phyloP scores from a whole-genome alignment of 768 basidiomycete species.

The Collybia mongolica region DNA sequence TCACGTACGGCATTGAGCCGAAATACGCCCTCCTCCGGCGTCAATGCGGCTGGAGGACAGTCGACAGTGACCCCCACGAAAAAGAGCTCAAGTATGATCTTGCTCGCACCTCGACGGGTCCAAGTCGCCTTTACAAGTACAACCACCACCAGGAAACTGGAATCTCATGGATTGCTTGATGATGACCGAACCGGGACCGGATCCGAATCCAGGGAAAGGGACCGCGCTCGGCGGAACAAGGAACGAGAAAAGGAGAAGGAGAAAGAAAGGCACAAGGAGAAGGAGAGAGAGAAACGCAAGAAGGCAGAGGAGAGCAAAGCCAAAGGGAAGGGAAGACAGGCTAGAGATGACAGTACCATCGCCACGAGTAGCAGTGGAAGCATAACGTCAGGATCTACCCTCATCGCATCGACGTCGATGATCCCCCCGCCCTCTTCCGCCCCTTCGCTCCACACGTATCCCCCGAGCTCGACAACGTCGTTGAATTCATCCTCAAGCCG shows the following conservation, averaged over 20 bases:
- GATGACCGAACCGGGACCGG: slow-evolving; percentile 29
- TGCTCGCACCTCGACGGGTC: slow-evolving; percentile 73
- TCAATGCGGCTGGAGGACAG: slow-evolving; percentile 8
- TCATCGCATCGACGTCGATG: slow-evolving; percentile 4
- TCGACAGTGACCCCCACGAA: slow-evolving; percentile 16
- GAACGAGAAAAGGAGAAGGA: slow-evolving; percentile 17
- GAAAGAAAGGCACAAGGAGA: slow-evolving; percentile 13
- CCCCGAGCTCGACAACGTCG: slow-evolving; percentile 9
- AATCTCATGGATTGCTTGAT: slow-evolving; percentile 64
- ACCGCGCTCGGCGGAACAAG: slow-evolving; percentile 23
- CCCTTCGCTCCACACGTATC: slow-evolving; percentile 17
- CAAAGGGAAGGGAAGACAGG: slow-evolving; percentile 20
- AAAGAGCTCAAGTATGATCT: slow-evolving; percentile 46
- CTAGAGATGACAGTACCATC: slow-evolving; percentile 17
- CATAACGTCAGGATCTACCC: slow-evolving; percentile 9
- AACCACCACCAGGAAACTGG: slow-evolving; percentile 64
- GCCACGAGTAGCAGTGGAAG: slow-evolving; percentile 27
- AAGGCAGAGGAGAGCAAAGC: slow-evolving; percentile 25
- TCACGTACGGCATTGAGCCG: slow-evolving; percentile 2
- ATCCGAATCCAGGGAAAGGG: slow-evolving; percentile 27
- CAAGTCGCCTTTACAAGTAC: slow-evolving; percentile 80
- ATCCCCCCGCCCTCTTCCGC: slow-evolving; percentile 19
- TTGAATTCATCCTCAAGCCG: slow-evolving; percentile 2
- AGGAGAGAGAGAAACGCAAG: slow-evolving; percentile 24
- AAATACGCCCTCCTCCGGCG: slow-evolving; percentile 10